Evolutionary conservation across 805 yeast genomes (phyloP), one percentile per base, ranked within the genome.

Genomic region (Starmerella gropengiesseri): DNA sequence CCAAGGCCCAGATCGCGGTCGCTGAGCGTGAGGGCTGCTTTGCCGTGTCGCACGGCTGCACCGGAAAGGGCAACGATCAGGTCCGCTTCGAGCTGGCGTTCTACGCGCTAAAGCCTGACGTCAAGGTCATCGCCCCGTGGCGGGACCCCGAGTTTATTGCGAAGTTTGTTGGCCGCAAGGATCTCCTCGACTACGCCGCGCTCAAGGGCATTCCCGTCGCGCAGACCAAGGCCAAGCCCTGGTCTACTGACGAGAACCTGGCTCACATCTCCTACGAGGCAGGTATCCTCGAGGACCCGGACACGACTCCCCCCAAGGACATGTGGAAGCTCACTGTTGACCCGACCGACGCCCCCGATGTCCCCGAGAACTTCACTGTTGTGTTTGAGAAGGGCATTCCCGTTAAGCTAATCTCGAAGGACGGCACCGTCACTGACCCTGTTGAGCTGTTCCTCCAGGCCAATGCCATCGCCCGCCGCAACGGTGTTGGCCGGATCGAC

Each of bases 11-110:
- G 70, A 91, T 91, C 63, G 74, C 81, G 59, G 96, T 85, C 52
- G 99, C 99, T 50, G 93, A 86, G 69, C 75, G 82, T 59, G 93
- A 91, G 66, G 96, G 96, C 52, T 91, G 98, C 74, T 86, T 89
- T 58, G 97, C 97, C 41, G 98, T 91, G 38, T 78, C 95, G 37
- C 99, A 91, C 66, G 99, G 99, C 52, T 91, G 98, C 71, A 91
- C 99, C 55, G 99, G 99, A 70, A 91, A 91, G 72, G 99, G 99
- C 70, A 91, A 91, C 64, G 99, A 91, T 67, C 98, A 91, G 71
- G 96, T 91, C 53, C 81, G 99, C 69, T 91, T 91, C 64, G 99
- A 91, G 70, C 73, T 91, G 49, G 80, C 94, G 7, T 91, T 91
- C 74, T 91, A 91, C 66, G 99, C 97, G 28, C 76, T 91, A 65